phyloP scores from a whole-genome alignment of 2,329 filamentous ascomycete species.

The Neoarthrinium moseri region DNA sequence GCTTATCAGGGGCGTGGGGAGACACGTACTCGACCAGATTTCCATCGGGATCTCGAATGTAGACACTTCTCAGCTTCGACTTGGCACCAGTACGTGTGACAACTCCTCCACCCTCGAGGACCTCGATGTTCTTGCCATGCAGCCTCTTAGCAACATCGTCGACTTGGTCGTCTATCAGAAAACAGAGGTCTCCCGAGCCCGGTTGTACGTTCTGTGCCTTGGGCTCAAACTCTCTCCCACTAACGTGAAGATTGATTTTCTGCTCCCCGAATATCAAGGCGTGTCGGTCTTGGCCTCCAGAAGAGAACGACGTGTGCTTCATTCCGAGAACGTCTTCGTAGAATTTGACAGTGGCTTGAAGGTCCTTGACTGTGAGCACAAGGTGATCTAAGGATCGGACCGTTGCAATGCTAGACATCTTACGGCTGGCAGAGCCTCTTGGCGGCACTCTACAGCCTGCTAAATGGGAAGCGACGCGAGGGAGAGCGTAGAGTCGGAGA shows the following conservation, averaged over 20 bases:
- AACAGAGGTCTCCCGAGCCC: constrained; percentile 60
- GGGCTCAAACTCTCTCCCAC: constrained; percentile 58
- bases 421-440: too few relatives aligned
- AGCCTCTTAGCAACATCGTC: constrained; percentile 42
- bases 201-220: constrained; percentile 53
- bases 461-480: too few relatives aligned
- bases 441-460: too few relatives aligned
- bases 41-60: constrained; percentile 60
- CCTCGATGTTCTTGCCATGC: constrained; percentile 41
- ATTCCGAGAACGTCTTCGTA: constrained; percentile 58
- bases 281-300: constrained; percentile 37
- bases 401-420: constrained; percentile 9
- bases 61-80: constrained; percentile 55
- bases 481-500: too few relatives aligned
- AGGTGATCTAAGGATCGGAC: constrained; percentile 57
- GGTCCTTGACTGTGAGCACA: constrained; percentile 55
- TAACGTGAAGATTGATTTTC: constrained; percentile 62
- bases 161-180: constrained; percentile 52
- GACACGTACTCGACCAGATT: constrained; percentile 59
- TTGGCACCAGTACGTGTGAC: constrained; percentile 56
- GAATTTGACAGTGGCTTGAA: constrained; percentile 49
- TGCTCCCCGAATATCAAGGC: constrained; percentile 56
- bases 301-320: constrained; percentile 49
- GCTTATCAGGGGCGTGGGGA: not conserved
- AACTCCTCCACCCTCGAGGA: constrained; percentile 48